A percentile compares a stretch with the other conserved stretches of the same genome.
Conservation (phyloP, 768 basidiomycete genomes). For the Lactarius evosmus region DNA sequence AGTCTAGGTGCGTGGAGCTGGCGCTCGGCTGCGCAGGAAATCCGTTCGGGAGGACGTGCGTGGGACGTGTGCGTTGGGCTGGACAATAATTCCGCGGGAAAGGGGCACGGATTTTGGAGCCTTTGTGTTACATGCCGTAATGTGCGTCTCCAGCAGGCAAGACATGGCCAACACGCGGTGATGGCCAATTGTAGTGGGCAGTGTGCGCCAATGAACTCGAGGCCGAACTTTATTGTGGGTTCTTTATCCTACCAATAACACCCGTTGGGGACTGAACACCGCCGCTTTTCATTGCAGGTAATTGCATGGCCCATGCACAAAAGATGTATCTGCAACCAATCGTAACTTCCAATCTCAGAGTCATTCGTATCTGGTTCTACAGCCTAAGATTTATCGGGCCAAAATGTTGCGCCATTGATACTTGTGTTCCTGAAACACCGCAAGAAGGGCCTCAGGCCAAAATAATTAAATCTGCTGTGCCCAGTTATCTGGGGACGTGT, state of each 20-base stretch:
- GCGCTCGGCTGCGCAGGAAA: conserved; percentile 2
- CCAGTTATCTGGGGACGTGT: not conserved
- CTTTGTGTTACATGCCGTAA: not conserved
- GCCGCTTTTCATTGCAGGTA: not conserved
- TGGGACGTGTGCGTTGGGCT: not conserved
- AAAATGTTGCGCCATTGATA: not conserved
- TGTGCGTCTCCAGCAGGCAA: not conserved
- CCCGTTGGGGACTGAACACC: not conserved
- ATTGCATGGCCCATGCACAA: no score
- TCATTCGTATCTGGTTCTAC: not conserved
- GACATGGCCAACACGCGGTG: not conserved
- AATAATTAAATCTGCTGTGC: not conserved
- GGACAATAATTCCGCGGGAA: not conserved
- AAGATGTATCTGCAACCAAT: not conserved
- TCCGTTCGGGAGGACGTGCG: not conserved
- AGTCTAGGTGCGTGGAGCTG: conserved; percentile 13
- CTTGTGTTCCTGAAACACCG: conserved; percentile 1
- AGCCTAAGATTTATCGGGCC: not conserved
- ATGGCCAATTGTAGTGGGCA: not conserved
- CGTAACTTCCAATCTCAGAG: not conserved
- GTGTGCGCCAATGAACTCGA: not conserved
- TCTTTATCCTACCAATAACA: not conserved
- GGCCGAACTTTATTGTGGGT: not conserved
- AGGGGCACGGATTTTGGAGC: not conserved
- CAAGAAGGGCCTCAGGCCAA: not conserved